These are phyloP conservation scores for Citrus hindsii DNA, from an alignment of 345 rosid genomes.

Conservation along the genomic window DNA sequence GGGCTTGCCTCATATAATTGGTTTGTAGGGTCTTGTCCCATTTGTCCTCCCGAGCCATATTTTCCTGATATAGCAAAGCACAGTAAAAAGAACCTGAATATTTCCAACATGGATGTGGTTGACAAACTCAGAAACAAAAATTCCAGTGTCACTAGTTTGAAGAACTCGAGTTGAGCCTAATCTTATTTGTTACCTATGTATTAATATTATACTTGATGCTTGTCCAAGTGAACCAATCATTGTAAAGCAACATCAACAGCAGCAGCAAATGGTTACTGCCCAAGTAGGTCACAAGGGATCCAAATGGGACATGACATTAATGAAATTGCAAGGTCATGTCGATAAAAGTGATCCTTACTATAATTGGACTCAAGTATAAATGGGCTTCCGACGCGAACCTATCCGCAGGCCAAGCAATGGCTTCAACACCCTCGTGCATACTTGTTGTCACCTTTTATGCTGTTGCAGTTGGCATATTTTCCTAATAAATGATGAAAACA, in stretches of 20 bases:
- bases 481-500: slow-evolving; percentile 37
- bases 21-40: no score
- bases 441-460: slow-evolving; percentile 25
- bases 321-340: background rate
- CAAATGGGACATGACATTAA: background rate
- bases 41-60: no score
- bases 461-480: slow-evolving; percentile 4
- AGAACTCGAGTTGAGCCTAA: no score
- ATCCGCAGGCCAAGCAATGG: slow-evolving; percentile 57
- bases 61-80: no score
- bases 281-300: background rate
- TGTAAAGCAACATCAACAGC: background rate
- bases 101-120: no score
- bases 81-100: no score
- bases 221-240: background rate
- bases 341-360: slow-evolving; percentile 40
- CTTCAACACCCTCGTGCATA: background rate
- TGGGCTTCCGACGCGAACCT: slow-evolving; percentile 31
- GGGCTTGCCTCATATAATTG: no score
- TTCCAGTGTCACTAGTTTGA: no score
- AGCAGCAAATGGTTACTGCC: background rate
- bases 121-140: no score
- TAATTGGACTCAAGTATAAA: slow-evolving; percentile 40
- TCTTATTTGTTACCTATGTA: no score
- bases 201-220: no score